Evolutionary conservation across 495 filamentous ascomycete species (phyloP), one percentile per base, ranked within the genome.

Genomic region (Neurospora discreta): DNA sequence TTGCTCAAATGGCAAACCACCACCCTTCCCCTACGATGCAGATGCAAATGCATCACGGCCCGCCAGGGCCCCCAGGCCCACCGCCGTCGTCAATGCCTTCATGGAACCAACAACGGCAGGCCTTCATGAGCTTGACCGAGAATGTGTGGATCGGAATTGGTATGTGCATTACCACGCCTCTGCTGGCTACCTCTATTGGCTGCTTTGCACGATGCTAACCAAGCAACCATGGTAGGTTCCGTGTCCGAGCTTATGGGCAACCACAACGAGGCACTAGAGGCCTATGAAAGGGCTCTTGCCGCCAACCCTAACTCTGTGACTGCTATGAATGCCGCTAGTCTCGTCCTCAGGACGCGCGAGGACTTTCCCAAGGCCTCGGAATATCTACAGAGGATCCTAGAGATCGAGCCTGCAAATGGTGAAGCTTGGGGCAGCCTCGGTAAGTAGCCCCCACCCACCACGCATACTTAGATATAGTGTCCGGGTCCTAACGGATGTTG

Each of bases 351-450:
- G 46, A 93, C 92, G 30, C 93, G 93, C 76, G 95, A 98, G 76
- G 93, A 97, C 40, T 99, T 97, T 73, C 90, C 92, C 41, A 95
- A 95, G 78, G 95, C 95, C 3, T 91, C 97, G 36, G 96, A 98
- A 75, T 98, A 94, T 78, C 85, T 99, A 33, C 90, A 95, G 71
- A 91, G 90, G 39, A 97, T 98, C 71, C 79, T 99, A 65, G 96
- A 97, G 81, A 82, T 99, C 43, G 96, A 99, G 73, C 85, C 81
- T 3, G 90, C 86, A 71, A 98, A 95, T 79, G 95, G 95, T 36
- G 95, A 99, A 82, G 93, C 95, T 26, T 98, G 95, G 95, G 94
- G 96, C 16, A 97, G 93, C 75, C 83, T 98, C 40, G 94, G 93
- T 95, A 85, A 70, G 85, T 79, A 72, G 13, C 36, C 26, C n/a